Evolutionary conservation across 805 yeast genomes (phyloP).

Genomic region (Hagleromyces aurorensis): DNA sequence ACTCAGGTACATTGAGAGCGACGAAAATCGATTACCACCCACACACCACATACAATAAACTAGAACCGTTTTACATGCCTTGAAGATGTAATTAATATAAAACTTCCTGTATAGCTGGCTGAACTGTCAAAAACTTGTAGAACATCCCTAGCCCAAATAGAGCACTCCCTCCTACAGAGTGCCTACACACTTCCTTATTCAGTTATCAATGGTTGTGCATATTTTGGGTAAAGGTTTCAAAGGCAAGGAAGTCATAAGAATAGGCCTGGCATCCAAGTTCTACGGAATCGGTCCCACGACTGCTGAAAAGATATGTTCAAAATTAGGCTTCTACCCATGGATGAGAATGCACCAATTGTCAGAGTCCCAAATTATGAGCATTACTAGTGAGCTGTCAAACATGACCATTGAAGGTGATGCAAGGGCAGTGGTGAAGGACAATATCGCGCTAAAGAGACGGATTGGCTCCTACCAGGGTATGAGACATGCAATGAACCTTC

Average conservation of each 20-base stretch:
- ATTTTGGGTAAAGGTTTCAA: conserved; percentile 44
- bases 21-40: too few species aligned
- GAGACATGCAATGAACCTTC: conserved; percentile 78
- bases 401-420: conserved; percentile 78
- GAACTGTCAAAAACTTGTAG: too few species aligned
- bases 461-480: conserved; percentile 84
- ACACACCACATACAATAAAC: too few species aligned
- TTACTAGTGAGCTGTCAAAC: conserved; percentile 80
- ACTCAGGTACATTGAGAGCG: too few species aligned
- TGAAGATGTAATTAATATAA: too few species aligned
- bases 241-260: conserved; percentile 33
- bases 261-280: conserved; percentile 71
- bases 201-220: conserved; percentile 52
- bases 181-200: too few species aligned
- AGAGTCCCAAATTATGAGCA: conserved; percentile 77
- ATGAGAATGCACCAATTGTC: conserved; percentile 91
- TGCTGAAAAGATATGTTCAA: conserved; percentile 74
- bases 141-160: too few species aligned
- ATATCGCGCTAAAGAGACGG: conserved; percentile 68
- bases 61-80: too few species aligned
- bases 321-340: conserved; percentile 81
- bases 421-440: conserved; percentile 63
- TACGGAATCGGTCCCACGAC: conserved; percentile 78
- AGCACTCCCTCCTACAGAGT: too few species aligned
- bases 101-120: too few species aligned